A percentile compares a stretch with the other conserved stretches of the same genome.
Conservation (phyloP, 768 basidiomycete species). For the Boletellus emodensis region DNA sequence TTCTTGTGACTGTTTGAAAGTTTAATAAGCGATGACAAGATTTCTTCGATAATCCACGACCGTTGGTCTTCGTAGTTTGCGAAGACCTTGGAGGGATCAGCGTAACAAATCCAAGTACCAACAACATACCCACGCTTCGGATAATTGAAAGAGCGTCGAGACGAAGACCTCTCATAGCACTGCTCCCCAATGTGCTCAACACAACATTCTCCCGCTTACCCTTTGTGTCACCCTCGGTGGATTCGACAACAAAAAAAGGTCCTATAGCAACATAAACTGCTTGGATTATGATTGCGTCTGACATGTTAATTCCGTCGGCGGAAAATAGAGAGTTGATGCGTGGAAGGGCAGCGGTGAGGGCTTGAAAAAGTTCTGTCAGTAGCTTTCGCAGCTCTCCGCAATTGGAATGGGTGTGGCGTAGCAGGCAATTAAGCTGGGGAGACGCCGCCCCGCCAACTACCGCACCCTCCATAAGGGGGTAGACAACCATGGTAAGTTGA, state of each 20-base stretch:
- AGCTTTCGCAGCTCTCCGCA: slow-evolving; percentile 41
- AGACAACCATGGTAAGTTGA: slow-evolving; percentile 73
- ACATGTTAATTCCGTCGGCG: slow-evolving; percentile 66
- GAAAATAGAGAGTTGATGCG: slow-evolving; percentile 71
- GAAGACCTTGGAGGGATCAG: slow-evolving; percentile 61
- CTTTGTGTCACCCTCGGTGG: slow-evolving; percentile 51
- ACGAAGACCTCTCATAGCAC: slow-evolving; percentile 77
- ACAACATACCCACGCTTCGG: slow-evolving; percentile 59
- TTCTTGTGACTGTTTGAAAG: slow-evolving; percentile 87
- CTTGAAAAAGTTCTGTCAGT: slow-evolving; percentile 69
- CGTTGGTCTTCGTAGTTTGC: slow-evolving; percentile 88
- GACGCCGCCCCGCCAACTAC: slow-evolving; percentile 39
- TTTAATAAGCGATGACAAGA: slow-evolving; percentile 84
- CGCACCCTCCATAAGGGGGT: slow-evolving; percentile 79
- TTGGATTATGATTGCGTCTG: slow-evolving; percentile 87
- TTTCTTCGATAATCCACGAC: slow-evolving; percentile 98
- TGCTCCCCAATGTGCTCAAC: slow-evolving; percentile 65
- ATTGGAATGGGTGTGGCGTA: slow-evolving; percentile 37
- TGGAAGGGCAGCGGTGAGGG: slow-evolving; percentile 66
- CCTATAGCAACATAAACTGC: slow-evolving; percentile 91
- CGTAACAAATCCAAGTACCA: background rate
- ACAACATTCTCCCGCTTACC: slow-evolving; percentile 55
- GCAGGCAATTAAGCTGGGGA: slow-evolving; percentile 50
- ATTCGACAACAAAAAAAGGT: slow-evolving; percentile 88
- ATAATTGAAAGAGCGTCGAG: slow-evolving; percentile 81